Base-by-base conservation (phyloP, 352 stramenopile species). In the Hyaloperonospora arabidopsidis region DNA sequence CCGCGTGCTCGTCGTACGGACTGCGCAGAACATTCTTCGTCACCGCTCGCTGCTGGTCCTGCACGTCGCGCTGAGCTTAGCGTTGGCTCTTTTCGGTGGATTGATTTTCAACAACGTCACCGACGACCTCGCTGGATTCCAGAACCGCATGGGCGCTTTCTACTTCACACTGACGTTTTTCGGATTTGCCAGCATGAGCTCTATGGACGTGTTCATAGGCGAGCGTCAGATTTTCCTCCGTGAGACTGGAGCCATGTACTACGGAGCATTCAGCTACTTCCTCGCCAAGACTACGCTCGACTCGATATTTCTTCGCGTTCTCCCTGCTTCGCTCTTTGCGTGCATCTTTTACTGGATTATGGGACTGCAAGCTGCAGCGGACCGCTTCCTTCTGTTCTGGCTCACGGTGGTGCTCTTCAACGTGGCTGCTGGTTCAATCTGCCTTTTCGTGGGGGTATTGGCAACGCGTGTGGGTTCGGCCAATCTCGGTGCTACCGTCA, bases 271-370 rank as follows among this genome's bases (percentile, higher is more conserved):
- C 41, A 87, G 72, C 57, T 90, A 93, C 52, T 93, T 88, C 40
- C 29, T 89, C 8, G 79, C 82, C 49, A 93, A 93, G 61, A 72
- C 76, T 6, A 67, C 70, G 23, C 61, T 90, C 13, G 84, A 92
- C 51, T 71, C 81, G n/a, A 40, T 89, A 19, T 62, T 89, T 25
- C 65, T 94, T 17, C 78, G 84, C 13, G 64, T 94, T 22, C 41
- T 94, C 11, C 84, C 84, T 1, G 76, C 79, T 8, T 72, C 81
- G 15, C 54, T 89, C 32, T 94, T 92, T 68, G 69, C 76, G 19
- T 77, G 68, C 18, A 87, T 94, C 51, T 91, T 92, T 40, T 94
- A 94, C 68, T 87, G 77, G 68, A 72, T 94, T 59, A 94, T 94
- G 79, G 81, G 79, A 0, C 65, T 94, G 1, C 77, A 91, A 61